These are phyloP conservation scores for Phylloporus sp. DNA, from an alignment of 768 basidiomycete genomes.

Conservation along the genomic window DNA sequence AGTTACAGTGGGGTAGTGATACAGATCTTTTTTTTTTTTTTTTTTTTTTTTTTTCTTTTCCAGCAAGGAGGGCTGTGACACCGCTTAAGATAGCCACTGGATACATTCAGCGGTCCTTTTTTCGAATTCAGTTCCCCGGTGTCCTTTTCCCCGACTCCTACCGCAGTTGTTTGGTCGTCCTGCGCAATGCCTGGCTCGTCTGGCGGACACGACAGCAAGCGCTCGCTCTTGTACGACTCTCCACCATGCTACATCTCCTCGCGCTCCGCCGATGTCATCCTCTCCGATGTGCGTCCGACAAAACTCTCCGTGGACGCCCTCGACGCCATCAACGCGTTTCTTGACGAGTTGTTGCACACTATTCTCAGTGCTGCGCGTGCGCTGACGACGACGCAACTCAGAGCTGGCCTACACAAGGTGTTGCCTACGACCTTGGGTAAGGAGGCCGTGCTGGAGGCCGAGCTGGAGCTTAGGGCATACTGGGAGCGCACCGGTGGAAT, in stretches of 20 bases:
- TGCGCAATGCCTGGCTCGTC: conserved; percentile 43
- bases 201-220: conserved; percentile 35
- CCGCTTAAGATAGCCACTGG: conserved; percentile 18
- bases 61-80: conserved; percentile 13
- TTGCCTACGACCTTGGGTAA: conserved; percentile 83
- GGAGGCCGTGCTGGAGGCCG: conserved; percentile 89
- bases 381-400: conserved; percentile 69
- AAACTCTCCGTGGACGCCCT: conserved; percentile 79
- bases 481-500: conserved; percentile 64
- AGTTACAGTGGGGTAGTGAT: no score
- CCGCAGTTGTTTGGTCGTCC: conserved; percentile 7
- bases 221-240: conserved; percentile 18
- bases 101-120: conserved; percentile 4
- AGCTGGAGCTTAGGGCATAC: conserved; percentile 87
- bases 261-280: conserved; percentile 84
- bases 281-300: conserved; percentile 91
- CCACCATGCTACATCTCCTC: conserved; percentile 77
- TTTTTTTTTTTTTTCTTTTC: no score
- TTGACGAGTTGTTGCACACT: conserved; percentile 80
- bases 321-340: conserved; percentile 68
- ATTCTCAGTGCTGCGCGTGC: conserved; percentile 66
- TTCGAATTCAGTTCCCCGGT: conserved; percentile 2
- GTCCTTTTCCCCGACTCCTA: conserved; percentile 11
- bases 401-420: conserved; percentile 64
- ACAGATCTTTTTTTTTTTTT: no score